Conservation (phyloP, 495 filamentous ascomycete species). For the Penicillium lividum region DNA sequence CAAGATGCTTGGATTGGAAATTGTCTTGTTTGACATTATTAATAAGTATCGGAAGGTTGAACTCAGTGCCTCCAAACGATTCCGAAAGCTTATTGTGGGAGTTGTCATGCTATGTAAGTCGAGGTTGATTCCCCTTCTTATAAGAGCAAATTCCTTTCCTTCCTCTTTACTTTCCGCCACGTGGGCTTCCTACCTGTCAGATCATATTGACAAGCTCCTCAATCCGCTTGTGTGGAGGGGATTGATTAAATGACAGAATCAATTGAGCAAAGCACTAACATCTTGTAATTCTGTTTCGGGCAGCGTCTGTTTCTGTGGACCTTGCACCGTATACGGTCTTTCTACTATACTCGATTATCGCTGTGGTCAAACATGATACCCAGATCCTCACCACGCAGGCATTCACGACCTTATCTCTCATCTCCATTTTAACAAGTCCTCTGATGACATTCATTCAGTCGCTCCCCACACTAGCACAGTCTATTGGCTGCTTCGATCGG, state of each 20-base stretch:
- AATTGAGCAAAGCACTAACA: too few relatives aligned
- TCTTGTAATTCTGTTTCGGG: neutral
- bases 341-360: constrained; percentile 39
- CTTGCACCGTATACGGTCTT: constrained; percentile 44
- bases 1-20: constrained; percentile 7
- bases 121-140: too few relatives aligned
- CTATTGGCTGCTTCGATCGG: constrained; percentile 30
- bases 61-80: neutral
- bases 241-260: too few relatives aligned
- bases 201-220: too few relatives aligned
- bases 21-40: neutral
- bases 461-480: constrained; percentile 21
- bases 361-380: constrained; percentile 37
- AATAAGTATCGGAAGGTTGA: constrained; percentile 1
- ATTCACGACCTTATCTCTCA: constrained; percentile 37
- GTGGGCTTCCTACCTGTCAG: too few relatives aligned
- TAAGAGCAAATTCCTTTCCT: too few relatives aligned
- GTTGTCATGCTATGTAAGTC: constrained; percentile 8
- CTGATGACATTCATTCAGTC: constrained; percentile 26
- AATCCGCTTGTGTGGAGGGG: too few relatives aligned
- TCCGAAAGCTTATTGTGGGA: constrained; percentile 10
- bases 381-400: constrained; percentile 42
- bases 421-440: constrained; percentile 30
- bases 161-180: too few relatives aligned
- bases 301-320: constrained; percentile 17